A percentile compares a stretch with the other conserved stretches of the same genome.
These are phyloP conservation scores for Chamaenerion angustifolium DNA, from an alignment of 345 rosid genomes.

Conservation along the genomic window DNA sequence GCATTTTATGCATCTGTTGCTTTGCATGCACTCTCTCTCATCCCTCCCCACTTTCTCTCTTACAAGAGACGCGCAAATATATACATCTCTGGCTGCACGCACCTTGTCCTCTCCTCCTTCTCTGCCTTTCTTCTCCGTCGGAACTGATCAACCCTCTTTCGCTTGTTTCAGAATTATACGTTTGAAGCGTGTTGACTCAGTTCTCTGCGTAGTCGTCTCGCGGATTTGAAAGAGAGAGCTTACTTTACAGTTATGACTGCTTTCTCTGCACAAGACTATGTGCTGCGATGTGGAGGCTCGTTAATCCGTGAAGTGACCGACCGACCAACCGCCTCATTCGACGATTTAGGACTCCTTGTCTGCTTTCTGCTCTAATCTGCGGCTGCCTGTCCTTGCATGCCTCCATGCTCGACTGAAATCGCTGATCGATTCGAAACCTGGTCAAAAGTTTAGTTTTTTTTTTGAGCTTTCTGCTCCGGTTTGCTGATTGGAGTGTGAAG, in stretches of 20 bases:
- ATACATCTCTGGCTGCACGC: neutral
- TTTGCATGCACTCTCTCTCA: conserved; percentile 17
- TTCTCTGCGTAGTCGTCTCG: neutral
- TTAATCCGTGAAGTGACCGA: no score
- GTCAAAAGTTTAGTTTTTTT: no score
- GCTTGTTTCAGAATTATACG: neutral
- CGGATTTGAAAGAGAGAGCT: neutral
- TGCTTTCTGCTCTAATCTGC: no score
- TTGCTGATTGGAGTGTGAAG: neutral
- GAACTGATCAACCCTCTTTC: neutral
- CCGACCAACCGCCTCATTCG: no score
- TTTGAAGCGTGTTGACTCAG: neutral
- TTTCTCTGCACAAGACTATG: no score
- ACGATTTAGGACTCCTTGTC: no score
- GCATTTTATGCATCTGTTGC: conserved; percentile 54
- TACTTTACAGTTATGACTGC: no score
- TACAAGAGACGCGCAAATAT: neutral
- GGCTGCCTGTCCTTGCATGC: no score
- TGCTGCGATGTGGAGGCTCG: no score
- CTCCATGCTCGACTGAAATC: no score
- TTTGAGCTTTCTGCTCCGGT: no score
- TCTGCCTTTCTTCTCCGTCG: neutral
- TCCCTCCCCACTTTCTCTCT: neutral
- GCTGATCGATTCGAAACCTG: no score
- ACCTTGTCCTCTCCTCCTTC: neutral